Evolutionary conservation across 2,329 filamentous ascomycete genomes (phyloP).

Genomic region (Dactylellina drechsleri): DNA sequence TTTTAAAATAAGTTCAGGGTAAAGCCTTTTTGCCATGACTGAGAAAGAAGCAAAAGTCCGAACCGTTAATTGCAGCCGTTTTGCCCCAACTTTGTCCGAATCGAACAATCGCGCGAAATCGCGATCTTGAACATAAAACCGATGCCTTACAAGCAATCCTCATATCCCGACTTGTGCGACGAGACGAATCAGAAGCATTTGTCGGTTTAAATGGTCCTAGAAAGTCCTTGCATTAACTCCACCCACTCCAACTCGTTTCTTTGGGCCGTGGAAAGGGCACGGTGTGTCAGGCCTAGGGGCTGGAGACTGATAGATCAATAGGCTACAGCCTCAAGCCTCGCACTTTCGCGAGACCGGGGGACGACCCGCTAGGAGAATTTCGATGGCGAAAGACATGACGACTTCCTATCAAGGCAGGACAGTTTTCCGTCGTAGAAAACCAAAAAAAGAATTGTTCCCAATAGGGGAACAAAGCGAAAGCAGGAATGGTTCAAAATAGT

Average conservation of each 20-base stretch:
- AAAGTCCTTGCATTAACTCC: slow-evolving; percentile 16
- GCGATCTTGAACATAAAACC: not conserved
- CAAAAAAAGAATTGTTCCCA: slow-evolving; percentile 7
- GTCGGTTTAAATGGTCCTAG: slow-evolving; percentile 8
- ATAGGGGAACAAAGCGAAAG: not conserved
- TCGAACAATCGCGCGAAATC: slow-evolving; percentile 2
- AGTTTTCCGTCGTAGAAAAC: not conserved
- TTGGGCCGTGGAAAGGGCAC: slow-evolving; percentile 8
- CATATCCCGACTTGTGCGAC: slow-evolving; percentile 23
- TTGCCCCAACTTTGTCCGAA: slow-evolving; percentile 1
- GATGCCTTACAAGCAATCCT: slow-evolving; percentile 1
- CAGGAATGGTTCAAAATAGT: not conserved
- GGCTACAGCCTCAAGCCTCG: slow-evolving; percentile 16
- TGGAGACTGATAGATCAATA: slow-evolving; percentile 40
- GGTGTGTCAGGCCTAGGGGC: not conserved
- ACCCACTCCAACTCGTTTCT: slow-evolving; percentile 9
- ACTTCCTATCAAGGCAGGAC: slow-evolving; percentile 8
- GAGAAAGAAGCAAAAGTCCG: slow-evolving; percentile 18
- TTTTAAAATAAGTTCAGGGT: not conserved
- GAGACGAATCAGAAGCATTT: slow-evolving; percentile 24
- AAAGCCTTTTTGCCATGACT: slow-evolving; percentile 27
- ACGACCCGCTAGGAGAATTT: slow-evolving; percentile 35
- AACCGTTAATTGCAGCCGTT: slow-evolving; percentile 17
- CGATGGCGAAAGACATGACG: slow-evolving; percentile 37
- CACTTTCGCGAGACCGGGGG: slow-evolving; percentile 20